Evolutionary conservation across 2,329 filamentous ascomycete genomes (phyloP).

Genomic region (Colletotrichum scovillei): DNA sequence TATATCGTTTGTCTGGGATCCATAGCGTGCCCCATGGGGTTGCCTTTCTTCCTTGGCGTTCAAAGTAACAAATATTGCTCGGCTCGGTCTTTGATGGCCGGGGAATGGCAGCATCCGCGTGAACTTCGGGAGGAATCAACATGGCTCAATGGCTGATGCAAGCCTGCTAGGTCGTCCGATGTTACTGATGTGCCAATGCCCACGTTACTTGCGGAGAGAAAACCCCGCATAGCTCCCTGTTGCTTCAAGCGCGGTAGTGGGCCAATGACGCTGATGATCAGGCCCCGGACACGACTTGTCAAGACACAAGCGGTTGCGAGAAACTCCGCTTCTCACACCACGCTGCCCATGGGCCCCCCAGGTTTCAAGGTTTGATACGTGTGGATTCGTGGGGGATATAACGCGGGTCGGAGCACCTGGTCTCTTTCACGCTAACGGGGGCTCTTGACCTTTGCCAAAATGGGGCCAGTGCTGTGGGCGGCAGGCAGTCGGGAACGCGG

Average conservation of each 20-base stretch:
- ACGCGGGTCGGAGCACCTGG: not conserved
- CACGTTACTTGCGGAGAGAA: not conserved
- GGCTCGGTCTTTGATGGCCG: not conserved
- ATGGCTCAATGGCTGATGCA: not conserved
- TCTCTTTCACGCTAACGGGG: not conserved
- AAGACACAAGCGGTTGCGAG: not conserved
- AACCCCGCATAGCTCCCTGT: not conserved
- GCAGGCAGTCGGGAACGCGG: not conserved
- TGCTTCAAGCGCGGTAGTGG: not conserved
- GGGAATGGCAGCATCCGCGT: not conserved
- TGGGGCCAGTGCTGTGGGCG: no score
- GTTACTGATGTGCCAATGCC: not conserved
- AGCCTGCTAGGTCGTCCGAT: not conserved
- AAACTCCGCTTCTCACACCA: not conserved
- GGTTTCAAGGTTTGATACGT: not conserved
- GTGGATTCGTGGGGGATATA: slow-evolving; percentile 1
- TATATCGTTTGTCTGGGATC: not conserved
- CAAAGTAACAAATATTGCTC: not conserved
- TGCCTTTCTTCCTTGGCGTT: not conserved
- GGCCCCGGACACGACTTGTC: not conserved
- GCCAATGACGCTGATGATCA: not conserved
- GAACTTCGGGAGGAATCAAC: not conserved
- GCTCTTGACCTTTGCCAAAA: not conserved
- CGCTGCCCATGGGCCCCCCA: not conserved
- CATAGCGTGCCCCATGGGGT: not conserved